Conservation (phyloP, 2,329 filamentous ascomycete species). For the Ophiostoma sp. region DNA sequence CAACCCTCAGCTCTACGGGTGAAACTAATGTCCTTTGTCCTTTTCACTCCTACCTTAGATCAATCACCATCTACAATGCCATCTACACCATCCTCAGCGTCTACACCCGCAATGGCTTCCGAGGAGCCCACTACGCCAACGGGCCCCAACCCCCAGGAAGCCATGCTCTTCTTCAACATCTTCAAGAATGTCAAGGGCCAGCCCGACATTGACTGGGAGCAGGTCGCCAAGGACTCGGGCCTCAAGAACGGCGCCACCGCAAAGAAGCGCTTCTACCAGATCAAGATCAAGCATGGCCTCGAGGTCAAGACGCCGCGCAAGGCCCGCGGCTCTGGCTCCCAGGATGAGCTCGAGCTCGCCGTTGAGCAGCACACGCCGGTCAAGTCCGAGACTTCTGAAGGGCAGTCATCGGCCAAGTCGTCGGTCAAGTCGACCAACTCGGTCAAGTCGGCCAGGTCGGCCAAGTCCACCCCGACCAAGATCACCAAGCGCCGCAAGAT, state of each 20-base stretch:
- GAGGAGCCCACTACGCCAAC: background rate
- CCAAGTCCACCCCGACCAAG: background rate
- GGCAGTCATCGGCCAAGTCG: background rate
- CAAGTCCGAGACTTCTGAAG: background rate
- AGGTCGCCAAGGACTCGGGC: conserved; percentile 39
- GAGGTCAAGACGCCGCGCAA: conserved; percentile 20
- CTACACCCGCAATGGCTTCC: too few species aligned
- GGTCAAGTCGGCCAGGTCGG: background rate
- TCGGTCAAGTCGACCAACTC: background rate
- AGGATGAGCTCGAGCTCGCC: background rate
- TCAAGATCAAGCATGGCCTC: conserved; percentile 45
- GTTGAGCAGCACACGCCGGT: background rate
- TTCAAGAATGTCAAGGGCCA: conserved; percentile 42
- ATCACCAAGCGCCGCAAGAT: conserved; percentile 11
- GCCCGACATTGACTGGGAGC: conserved; percentile 46
- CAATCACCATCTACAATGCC: background rate
- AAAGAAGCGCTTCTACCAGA: conserved; percentile 44
- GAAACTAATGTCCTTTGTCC: background rate
- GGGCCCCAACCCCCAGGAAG: conserved; percentile 39
- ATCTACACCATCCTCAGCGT: background rate
- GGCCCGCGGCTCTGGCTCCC: background rate
- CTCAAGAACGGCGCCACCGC: conserved; percentile 46
- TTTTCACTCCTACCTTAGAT: background rate
- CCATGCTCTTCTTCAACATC: conserved; percentile 43
- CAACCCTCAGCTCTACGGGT: background rate